A percentile compares a stretch with the other conserved stretches of the same genome.
phyloP scores from a whole-genome alignment of 306 rosid species.

The Vicia villosa region DNA sequence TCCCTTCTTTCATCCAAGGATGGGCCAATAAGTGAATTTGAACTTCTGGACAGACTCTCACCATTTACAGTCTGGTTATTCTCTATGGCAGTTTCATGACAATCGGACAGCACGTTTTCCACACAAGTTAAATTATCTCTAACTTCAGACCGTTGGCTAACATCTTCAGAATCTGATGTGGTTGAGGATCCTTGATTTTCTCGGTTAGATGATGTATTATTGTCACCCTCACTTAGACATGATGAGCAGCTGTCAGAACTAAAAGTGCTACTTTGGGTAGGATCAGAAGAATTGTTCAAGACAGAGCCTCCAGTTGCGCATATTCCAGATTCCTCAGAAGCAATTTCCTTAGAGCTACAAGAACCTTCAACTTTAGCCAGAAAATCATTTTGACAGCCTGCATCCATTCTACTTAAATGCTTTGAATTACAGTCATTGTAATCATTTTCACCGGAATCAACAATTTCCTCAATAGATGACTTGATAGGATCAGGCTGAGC shows the following conservation, averaged over 20 bases:
- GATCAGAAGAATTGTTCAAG: constrained; percentile 51
- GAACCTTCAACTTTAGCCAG: constrained; percentile 46
- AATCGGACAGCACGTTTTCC: constrained; percentile 57
- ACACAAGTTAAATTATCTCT: constrained; percentile 50
- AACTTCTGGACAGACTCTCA: constrained; percentile 45
- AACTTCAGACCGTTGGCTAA: constrained; percentile 76
- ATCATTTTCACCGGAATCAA: constrained; percentile 49
- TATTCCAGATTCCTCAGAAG: constrained; percentile 50
- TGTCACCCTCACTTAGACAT: constrained; percentile 88
- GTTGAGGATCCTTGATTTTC: constrained; percentile 83
- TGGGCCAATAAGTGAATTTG: constrained; percentile 32
- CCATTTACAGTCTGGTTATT: constrained; percentile 42
- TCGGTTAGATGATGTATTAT: constrained; percentile 68
- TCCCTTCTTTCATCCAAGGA: constrained; percentile 50
- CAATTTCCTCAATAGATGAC: constrained; percentile 53
- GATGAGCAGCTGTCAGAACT: constrained; percentile 85
- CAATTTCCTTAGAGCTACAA: constrained; percentile 46
- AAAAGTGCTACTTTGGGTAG: constrained; percentile 46
- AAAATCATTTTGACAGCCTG: constrained; percentile 46
- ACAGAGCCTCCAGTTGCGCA: constrained; percentile 36
- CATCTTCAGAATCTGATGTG: constrained; percentile 91
- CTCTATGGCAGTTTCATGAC: constrained; percentile 51
- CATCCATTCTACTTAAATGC: constrained; percentile 55
- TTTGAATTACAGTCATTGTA: constrained; percentile 48
- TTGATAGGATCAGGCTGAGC: constrained; percentile 47